phyloP scores from a whole-genome alignment of 768 basidiomycete species.

The Collybia sp. region DNA sequence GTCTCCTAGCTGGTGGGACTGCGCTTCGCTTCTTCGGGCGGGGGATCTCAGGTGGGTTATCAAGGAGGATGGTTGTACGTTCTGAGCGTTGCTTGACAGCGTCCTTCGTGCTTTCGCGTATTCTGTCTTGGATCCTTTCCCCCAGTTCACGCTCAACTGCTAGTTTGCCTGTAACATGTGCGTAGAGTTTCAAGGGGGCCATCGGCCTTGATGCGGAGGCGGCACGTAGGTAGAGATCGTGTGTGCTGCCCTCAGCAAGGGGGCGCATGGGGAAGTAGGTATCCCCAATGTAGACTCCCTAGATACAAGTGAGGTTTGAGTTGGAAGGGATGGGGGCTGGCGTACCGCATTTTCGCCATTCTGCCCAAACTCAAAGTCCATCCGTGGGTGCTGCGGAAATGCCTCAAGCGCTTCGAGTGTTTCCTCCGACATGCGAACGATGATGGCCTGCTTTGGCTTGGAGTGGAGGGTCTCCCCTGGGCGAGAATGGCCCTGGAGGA shows the following conservation, averaged over 20 bases:
- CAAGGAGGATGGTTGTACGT: slow-evolving; percentile 45
- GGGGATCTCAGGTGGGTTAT: slow-evolving; percentile 38
- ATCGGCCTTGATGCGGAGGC: slow-evolving; percentile 52
- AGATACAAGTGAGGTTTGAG: background rate
- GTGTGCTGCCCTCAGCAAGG: slow-evolving; percentile 47
- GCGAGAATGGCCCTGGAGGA: slow-evolving; percentile 53
- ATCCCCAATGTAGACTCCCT: slow-evolving; percentile 68
- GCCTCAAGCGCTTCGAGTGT: slow-evolving; percentile 64
- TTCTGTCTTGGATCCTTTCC: slow-evolving; percentile 34
- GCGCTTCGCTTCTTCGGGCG: slow-evolving; percentile 35
- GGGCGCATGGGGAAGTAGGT: slow-evolving; percentile 57
- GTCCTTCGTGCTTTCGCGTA: slow-evolving; percentile 41
- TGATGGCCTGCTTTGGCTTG: slow-evolving; percentile 68
- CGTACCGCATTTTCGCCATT: slow-evolving; percentile 52
- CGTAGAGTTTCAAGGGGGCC: slow-evolving; percentile 68
- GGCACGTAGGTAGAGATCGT: slow-evolving; percentile 72
- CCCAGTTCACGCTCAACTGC: slow-evolving; percentile 60
- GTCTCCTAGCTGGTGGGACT: slow-evolving; percentile 34
- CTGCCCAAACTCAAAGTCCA: slow-evolving; percentile 62
- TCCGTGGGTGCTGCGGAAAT: slow-evolving; percentile 33
- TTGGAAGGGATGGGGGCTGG: slow-evolving; percentile 5
- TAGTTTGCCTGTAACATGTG: slow-evolving; percentile 71
- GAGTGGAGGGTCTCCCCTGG: slow-evolving; percentile 53
- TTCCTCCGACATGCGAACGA: slow-evolving; percentile 71
- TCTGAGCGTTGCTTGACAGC: slow-evolving; percentile 36